Evolutionary conservation across 2,329 filamentous ascomycete species (phyloP), one percentile per base, ranked within the genome.

Genomic region (Kalaharituber pfeilii): DNA sequence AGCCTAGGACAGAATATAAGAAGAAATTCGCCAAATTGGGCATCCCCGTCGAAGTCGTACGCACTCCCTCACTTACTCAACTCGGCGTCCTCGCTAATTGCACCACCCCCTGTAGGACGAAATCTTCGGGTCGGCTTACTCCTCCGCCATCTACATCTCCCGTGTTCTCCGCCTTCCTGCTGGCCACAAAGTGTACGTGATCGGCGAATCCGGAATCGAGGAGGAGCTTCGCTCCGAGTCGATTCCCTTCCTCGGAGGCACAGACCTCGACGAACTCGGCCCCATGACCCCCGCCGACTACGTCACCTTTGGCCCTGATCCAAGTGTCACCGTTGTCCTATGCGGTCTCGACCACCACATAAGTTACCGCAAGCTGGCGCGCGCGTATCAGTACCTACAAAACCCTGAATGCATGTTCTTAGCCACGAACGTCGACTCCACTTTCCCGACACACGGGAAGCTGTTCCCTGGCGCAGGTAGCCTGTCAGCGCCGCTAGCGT

Each of bases 101-200:
- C 7, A 26, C 24, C 56, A 61, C 79, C 75, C 42, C 44, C 4
- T 18, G 24, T 22, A 22, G 18, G 86, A 96, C 66, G 91, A 98
- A 71, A 84, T 98, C 62, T 98, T 98, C 67, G 87, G 86, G 58
- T 94, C 89, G 7, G 84, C 88, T 36, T 98, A 98, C 76, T 94
- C 86, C 61, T 81, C 91, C 39, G 85, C 89, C 59, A 82, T 98
- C 67, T 98, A 98, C 74, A 94, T 98, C 66, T 82, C 86, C 8
- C 84, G 88, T 61, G 94, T 98, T 69, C 77, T 98, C 62, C 76
- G 84, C 62, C 79, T 93, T 3, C 80, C 82, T 2, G 69, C 77
- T 2, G 80, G 80, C 30, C 88, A 86, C 71, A 95, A 95, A 69
- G 91, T 98, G 60, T 98, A 86, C 66, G 85, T 94, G 20, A 74